Conservation (phyloP, 1,139 yeast genomes). For the Yamadazyma sp. region DNA sequence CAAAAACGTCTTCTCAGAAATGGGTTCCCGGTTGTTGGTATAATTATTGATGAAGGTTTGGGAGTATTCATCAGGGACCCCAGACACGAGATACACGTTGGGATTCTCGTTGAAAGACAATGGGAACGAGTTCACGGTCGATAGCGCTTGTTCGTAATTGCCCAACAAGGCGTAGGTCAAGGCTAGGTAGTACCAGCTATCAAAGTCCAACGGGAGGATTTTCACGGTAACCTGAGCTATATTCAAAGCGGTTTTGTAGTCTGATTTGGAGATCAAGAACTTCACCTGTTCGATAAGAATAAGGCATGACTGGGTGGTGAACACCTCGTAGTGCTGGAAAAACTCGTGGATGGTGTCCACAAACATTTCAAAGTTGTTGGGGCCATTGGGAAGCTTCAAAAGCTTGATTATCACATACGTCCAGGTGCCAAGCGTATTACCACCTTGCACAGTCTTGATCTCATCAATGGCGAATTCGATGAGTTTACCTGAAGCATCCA, state of each 20-base stretch:
- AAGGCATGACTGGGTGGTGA: constrained; percentile 36
- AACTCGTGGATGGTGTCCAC: constrained; percentile 27
- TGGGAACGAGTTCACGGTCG: constrained; percentile 38
- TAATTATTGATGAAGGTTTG: constrained; percentile 27
- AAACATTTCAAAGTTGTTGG: constrained; percentile 27
- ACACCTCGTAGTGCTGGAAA: constrained; percentile 18
- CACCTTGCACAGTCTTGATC: constrained; percentile 4
- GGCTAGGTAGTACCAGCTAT: constrained; percentile 39
- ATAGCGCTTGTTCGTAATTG: constrained; percentile 33
- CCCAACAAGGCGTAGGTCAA: constrained; percentile 32
- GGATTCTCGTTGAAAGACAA: constrained; percentile 16
- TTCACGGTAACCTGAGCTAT: constrained; percentile 33
- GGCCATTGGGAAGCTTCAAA: constrained; percentile 26
- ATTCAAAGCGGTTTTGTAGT: constrained; percentile 27
- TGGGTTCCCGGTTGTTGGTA: constrained; percentile 23
- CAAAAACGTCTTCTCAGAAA: constrained; percentile 31
- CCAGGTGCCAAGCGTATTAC: constrained; percentile 23
- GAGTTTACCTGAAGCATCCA: constrained; percentile 21
- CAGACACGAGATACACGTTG: constrained; percentile 25
- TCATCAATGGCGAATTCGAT: constrained; percentile 22
- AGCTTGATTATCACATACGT: constrained; percentile 23
- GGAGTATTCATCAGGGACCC: constrained; percentile 32
- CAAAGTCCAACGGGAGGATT: constrained; percentile 43
- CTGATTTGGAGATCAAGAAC: constrained; percentile 32
- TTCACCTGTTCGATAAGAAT: constrained; percentile 40